Evolutionary conservation across 192 early-diverging fungal species (phyloP), one percentile per base, ranked within the genome.

Genomic region (Backusella macrospora): DNA sequence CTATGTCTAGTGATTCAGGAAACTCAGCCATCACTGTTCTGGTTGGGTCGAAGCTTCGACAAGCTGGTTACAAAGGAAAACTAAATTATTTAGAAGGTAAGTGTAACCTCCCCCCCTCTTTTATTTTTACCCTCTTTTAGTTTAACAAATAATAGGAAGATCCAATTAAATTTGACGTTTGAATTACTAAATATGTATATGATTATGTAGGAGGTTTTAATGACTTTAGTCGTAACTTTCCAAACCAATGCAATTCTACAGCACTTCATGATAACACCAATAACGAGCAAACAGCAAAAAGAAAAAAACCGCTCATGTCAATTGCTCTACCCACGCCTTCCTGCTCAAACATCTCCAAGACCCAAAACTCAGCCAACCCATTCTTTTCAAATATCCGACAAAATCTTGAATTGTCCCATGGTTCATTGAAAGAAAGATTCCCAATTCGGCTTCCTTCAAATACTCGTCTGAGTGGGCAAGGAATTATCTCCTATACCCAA

Each of bases 381-480:
- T 74, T 86, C 38, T 86, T 86, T 75, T 81, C 84, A 21, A 86
- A 84, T 70, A 84, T 86, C 13, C 77, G 85, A 45, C 85, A 86
- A 74, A 82, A 84, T 4, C 72, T 81, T 37, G 85, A 84, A 26
- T 48, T 86, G 47, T 78, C 73, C 62, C 45, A 62, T 23, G 77
- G 76, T 21, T 79, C 80, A 29, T 83, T 86, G 42, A 86, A 82
- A 38, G 83, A 86, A 62, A 76, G 78, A 59, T 81, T 86, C 34
- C 76, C 79, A 10, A 68, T 86, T 44, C 77, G 83, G 21, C 21
- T 86, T 49, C 83, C 85, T 23, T 69, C 65, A 48, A 71, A 73
- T 15, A 59, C 76, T 46, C 39, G 66, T 3, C 26, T 73, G 40
- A 72, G 80, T 6, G 15, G n/a, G 3, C 13, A 70, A 12, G 65